These are phyloP conservation scores for Trichoderma asperellum DNA, from an alignment of 2,329 filamentous ascomycete species.

Conservation along the genomic window DNA sequence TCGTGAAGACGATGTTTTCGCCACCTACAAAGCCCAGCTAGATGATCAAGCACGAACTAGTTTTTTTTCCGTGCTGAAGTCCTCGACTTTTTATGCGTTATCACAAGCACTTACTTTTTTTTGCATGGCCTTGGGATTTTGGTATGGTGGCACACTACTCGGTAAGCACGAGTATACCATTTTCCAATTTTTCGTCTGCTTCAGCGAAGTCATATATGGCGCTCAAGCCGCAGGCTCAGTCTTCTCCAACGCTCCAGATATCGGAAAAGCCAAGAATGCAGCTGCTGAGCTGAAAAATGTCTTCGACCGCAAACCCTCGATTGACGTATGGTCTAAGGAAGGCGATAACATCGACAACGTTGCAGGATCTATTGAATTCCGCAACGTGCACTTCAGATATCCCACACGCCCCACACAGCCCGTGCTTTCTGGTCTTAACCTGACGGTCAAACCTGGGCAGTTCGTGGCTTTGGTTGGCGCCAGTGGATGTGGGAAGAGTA, in stretches of 20 bases:
- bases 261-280: conserved; percentile 89
- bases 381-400: conserved; percentile 91
- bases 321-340: conserved; percentile 78
- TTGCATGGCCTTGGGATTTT: conserved; percentile 86
- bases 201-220: conserved; percentile 85
- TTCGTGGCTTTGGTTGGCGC: conserved; percentile 90
- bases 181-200: conserved; percentile 92
- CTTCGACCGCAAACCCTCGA: conserved; percentile 80
- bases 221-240: conserved; percentile 88
- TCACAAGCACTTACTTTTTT: conserved; percentile 85
- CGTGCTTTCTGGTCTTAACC: conserved; percentile 81
- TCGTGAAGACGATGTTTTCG: conserved; percentile 78
- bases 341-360: conserved; percentile 68
- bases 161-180: conserved; percentile 70
- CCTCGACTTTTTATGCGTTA: conserved; percentile 77
- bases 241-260: conserved; percentile 88
- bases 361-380: conserved; percentile 83
- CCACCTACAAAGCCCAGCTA: conserved; percentile 70
- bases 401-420: conserved; percentile 88
- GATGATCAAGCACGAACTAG: conserved; percentile 68
- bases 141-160: conserved; percentile 84
- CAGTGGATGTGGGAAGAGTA: conserved; percentile 91
- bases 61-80: conserved; percentile 74
- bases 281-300: conserved; percentile 79
- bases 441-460: conserved; percentile 74